Evolutionary conservation across 2,329 filamentous ascomycete species (phyloP).

Genomic region (Exserohilum rostratum): DNA sequence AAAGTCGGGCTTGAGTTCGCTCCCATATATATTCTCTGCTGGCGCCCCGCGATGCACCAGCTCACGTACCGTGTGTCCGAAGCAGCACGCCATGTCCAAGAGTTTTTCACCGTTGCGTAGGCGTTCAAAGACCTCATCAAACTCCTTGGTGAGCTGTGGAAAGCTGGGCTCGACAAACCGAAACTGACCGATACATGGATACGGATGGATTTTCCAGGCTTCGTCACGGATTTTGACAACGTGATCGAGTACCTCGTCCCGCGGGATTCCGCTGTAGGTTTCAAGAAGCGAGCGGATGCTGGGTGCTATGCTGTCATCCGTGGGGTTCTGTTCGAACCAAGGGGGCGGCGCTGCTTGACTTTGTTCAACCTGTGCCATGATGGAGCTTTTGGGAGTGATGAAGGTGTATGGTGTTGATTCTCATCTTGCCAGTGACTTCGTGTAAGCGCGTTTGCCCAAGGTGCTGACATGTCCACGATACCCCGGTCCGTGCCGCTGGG

Average conservation of each 20-base stretch:
- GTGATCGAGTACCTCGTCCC: slow-evolving; percentile 40
- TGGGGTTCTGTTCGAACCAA: slow-evolving; percentile 38
- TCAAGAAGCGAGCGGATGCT: slow-evolving; percentile 43
- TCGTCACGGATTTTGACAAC: slow-evolving; percentile 36
- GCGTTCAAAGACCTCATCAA: slow-evolving; percentile 36
- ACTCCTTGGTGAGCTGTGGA: slow-evolving; percentile 20
- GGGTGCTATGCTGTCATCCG: slow-evolving; percentile 28
- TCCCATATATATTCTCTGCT: slow-evolving; percentile 47
- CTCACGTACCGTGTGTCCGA: slow-evolving; percentile 53
- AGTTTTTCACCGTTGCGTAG: slow-evolving; percentile 34
- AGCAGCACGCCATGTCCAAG: slow-evolving; percentile 54
- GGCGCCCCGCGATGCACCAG: slow-evolving; percentile 50
- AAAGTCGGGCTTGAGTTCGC: slow-evolving; percentile 52
- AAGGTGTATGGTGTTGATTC: background rate
- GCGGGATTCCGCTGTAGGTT: slow-evolving; percentile 45
- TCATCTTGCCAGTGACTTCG: background rate
- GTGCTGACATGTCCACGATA: no score
- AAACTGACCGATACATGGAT: slow-evolving; percentile 44
- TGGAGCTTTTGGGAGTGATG: background rate
- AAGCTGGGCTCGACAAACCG: slow-evolving; percentile 40
- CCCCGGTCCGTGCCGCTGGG: no score
- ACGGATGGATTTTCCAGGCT: slow-evolving; percentile 36
- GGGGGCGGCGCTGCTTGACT: slow-evolving; percentile 1
- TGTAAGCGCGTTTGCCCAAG: background rate
- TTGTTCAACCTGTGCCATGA: slow-evolving; percentile 9